Conservation (phyloP, 2,329 filamentous ascomycete species). For the Penicillium sp. region DNA sequence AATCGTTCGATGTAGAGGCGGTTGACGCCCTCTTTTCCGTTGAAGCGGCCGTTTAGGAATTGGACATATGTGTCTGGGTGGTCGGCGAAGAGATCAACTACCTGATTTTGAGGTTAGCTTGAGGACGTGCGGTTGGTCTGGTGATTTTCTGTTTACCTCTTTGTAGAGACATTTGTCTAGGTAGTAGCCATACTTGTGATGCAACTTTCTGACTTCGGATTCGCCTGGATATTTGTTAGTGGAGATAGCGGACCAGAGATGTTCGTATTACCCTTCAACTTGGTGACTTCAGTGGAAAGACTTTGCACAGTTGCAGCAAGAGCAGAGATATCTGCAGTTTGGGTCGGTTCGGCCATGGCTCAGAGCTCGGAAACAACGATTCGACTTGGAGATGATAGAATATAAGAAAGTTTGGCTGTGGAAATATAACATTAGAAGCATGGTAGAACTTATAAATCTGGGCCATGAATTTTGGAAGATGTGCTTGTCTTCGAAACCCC, state of each 20-base stretch:
- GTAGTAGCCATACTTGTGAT: conserved; percentile 62
- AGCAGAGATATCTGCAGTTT: not conserved
- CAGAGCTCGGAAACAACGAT: too few relatives aligned
- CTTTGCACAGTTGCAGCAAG: not conserved
- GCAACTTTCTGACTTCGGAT: conserved; percentile 56
- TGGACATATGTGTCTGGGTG: conserved; percentile 57
- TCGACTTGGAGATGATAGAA: not conserved
- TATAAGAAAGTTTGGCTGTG: not conserved
- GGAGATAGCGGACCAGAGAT: not conserved
- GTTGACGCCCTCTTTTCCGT: conserved; percentile 52
- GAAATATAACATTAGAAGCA: too few relatives aligned
- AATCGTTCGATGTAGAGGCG: conserved; percentile 57
- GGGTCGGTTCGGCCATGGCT: not conserved
- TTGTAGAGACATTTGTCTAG: conserved; percentile 61
- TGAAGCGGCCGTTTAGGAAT: conserved; percentile 57
- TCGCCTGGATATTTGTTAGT: conserved; percentile 42
- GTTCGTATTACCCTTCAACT: not conserved
- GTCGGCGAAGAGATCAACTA: conserved; percentile 52
- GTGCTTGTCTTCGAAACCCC: too few relatives aligned
- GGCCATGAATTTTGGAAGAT: too few relatives aligned
- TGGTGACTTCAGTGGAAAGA: not conserved
- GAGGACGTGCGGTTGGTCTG: not conserved
- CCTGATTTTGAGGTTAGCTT: not conserved
- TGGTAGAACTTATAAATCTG: too few relatives aligned
- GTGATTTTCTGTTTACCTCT: conserved; percentile 38